These are phyloP conservation scores for Aspergillus kassunensis DNA, from an alignment of 495 filamentous ascomycete genomes.

Conservation along the genomic window DNA sequence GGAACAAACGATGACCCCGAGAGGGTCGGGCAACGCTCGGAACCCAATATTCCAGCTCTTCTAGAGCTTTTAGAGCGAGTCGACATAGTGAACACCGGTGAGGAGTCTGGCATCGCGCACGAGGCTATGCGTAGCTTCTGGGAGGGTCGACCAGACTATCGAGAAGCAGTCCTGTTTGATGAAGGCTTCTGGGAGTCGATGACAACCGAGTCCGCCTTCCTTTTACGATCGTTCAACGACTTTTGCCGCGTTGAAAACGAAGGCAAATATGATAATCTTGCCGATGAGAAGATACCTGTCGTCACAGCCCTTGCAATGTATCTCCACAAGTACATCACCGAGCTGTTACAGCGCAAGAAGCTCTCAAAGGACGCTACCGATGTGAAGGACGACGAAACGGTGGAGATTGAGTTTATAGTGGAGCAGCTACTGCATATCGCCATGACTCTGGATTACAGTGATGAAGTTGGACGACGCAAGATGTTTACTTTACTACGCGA, in stretches of 20 bases:
- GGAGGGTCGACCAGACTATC: conserved; percentile 88
- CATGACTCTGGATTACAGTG: conserved; percentile 84
- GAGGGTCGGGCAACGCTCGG: conserved; percentile 43
- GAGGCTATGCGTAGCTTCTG: conserved; percentile 96
- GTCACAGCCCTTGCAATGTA: conserved; percentile 84
- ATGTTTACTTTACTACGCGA: conserved; percentile 90
- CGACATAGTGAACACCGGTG: conserved; percentile 83
- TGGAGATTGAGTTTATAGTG: conserved; percentile 88
- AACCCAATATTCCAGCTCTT: conserved; percentile 69
- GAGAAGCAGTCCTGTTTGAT: conserved; percentile 74
- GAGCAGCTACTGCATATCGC: conserved; percentile 94
- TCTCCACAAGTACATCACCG: conserved; percentile 72
- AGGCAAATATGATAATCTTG: conserved; percentile 62
- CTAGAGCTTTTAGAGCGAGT: conserved; percentile 92
- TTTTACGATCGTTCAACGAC: conserved; percentile 87
- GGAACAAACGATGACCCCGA: conserved; percentile 51
- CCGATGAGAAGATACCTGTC: conserved; percentile 92
- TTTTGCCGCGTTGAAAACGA: conserved; percentile 73
- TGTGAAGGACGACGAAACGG: conserved; percentile 75
- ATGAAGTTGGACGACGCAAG: conserved; percentile 89
- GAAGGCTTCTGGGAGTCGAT: conserved; percentile 85
- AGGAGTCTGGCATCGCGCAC: conserved; percentile 82
- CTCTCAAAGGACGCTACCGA: conserved; percentile 49
- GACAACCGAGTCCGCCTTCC: conserved; percentile 80
- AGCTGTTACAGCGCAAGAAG: conserved; percentile 65